These are phyloP conservation scores for Fonsecaea multimorphosa DNA, from an alignment of 2,329 filamentous ascomycete genomes.

Conservation along the genomic window DNA sequence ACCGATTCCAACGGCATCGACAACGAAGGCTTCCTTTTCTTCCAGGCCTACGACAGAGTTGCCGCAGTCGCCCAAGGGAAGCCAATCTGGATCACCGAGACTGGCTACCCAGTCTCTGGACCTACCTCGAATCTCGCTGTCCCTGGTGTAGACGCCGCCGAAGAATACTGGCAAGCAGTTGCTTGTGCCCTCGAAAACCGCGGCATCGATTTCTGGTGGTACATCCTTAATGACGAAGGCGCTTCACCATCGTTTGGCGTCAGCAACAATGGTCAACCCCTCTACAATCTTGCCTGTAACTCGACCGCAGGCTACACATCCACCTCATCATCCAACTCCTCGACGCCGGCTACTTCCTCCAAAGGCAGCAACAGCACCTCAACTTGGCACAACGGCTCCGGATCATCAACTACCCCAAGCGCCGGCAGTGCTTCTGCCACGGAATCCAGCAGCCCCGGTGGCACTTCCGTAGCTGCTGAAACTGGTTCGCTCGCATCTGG, in stretches of 20 bases:
- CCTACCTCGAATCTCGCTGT: conserved; percentile 61
- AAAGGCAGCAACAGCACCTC: background rate
- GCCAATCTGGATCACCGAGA: conserved; percentile 68
- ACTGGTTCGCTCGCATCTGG: background rate
- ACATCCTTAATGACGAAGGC: conserved; percentile 48
- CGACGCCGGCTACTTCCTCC: conserved; percentile 10
- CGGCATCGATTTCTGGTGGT: conserved; percentile 55
- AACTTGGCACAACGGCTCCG: background rate
- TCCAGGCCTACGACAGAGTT: conserved; percentile 45
- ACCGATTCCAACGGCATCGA: conserved; percentile 57
- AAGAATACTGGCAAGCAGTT: conserved; percentile 68
- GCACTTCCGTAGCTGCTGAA: conserved; percentile 11
- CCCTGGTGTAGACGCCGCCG: conserved; percentile 63
- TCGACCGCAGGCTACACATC: conserved; percentile 24
- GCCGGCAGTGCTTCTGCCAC: conserved; percentile 10
- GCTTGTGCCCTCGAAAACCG: conserved; percentile 66
- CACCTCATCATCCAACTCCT: conserved; percentile 24
- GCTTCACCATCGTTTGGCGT: conserved; percentile 50
- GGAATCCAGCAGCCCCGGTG: conserved; percentile 1
- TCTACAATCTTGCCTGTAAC: conserved; percentile 49
- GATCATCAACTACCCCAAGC: background rate
- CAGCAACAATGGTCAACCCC: conserved; percentile 43
- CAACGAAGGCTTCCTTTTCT: conserved; percentile 62
- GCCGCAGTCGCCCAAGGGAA: conserved; percentile 57
- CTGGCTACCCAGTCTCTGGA: conserved; percentile 68